phyloP scores from a whole-genome alignment of 768 basidiomycete species.

The Lentinula guzmanii region DNA sequence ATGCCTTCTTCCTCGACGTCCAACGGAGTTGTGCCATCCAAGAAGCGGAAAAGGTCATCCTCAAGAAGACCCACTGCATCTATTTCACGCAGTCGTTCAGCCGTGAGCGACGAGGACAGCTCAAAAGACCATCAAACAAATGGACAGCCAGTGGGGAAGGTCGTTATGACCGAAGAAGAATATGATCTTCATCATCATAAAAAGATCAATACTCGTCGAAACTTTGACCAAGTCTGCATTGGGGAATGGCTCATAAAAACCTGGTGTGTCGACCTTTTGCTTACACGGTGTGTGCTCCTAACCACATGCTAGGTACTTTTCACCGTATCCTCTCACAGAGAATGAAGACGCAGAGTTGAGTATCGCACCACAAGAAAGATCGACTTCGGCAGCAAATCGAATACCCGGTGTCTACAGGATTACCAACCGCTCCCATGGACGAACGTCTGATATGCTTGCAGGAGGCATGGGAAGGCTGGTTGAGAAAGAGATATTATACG shows the following conservation, averaged over 20 bases:
- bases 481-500: constrained; percentile 61
- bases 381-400: constrained; percentile 23
- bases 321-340: constrained; percentile 81
- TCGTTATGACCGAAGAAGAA: constrained; percentile 60
- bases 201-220: constrained; percentile 63
- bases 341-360: constrained; percentile 48
- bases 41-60: constrained; percentile 10
- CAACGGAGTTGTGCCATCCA: constrained; percentile 17
- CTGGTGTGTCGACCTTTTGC: constrained; percentile 48
- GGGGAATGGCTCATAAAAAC: constrained; percentile 85
- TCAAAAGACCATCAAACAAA: constrained; percentile 6
- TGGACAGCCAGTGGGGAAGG: constrained; percentile 18
- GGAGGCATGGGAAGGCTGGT: constrained; percentile 44
- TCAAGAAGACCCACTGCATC: neutral
- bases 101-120: constrained; percentile 8
- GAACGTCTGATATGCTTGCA: constrained; percentile 68
- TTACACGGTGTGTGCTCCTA: neutral
- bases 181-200: constrained; percentile 64
- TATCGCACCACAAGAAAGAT: neutral
- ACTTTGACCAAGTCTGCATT: constrained; percentile 84
- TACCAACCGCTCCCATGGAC: constrained; percentile 55
- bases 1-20: constrained; percentile 16
- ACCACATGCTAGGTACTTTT: constrained; percentile 68
- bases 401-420: constrained; percentile 46
- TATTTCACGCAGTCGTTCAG: neutral